Conservation (phyloP, 1,139 yeast genomes). For the Lodderomyces margitis region DNA sequence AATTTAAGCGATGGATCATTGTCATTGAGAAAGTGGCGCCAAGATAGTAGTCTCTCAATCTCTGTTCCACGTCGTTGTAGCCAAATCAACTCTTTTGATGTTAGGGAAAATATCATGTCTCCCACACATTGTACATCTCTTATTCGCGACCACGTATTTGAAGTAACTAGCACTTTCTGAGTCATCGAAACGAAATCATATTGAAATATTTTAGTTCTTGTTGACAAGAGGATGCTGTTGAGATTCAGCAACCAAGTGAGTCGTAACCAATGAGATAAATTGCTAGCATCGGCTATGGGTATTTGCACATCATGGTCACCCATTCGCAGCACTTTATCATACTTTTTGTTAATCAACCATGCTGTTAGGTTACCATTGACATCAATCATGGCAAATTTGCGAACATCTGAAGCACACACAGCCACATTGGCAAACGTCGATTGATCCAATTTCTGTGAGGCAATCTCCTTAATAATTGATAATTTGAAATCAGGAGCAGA, state of each 20-base stretch:
- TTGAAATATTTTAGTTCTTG: constrained; percentile 44
- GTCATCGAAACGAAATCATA: constrained; percentile 21
- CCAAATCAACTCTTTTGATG: constrained; percentile 62
- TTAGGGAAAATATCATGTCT: constrained; percentile 43
- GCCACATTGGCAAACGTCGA: constrained; percentile 46
- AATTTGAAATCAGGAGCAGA: constrained; percentile 15
- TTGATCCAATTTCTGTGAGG: constrained; percentile 22
- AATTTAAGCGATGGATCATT: constrained; percentile 56
- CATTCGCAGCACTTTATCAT: not conserved
- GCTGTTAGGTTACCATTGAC: constrained; percentile 50
- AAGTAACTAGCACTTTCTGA: constrained; percentile 34
- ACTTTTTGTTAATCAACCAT: constrained; percentile 25
- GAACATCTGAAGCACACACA: constrained; percentile 39
- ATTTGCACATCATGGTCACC: not conserved
- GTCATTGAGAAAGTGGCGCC: constrained; percentile 65
- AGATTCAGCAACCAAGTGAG: constrained; percentile 43
- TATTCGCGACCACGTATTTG: constrained; percentile 57
- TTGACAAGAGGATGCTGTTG: constrained; percentile 35
- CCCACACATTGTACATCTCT: constrained; percentile 40
- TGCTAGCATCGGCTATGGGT: constrained; percentile 40
- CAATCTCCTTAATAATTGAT: constrained; percentile 23
- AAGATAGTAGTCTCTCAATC: constrained; percentile 50
- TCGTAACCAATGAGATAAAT: constrained; percentile 56
- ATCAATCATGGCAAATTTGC: constrained; percentile 48
- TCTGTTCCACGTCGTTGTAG: constrained; percentile 21